A percentile compares a stretch with the other conserved stretches of the same genome.
Evolutionary conservation across 2,329 filamentous ascomycete genomes (phyloP).

Genomic region (Fusarium metavorans): DNA sequence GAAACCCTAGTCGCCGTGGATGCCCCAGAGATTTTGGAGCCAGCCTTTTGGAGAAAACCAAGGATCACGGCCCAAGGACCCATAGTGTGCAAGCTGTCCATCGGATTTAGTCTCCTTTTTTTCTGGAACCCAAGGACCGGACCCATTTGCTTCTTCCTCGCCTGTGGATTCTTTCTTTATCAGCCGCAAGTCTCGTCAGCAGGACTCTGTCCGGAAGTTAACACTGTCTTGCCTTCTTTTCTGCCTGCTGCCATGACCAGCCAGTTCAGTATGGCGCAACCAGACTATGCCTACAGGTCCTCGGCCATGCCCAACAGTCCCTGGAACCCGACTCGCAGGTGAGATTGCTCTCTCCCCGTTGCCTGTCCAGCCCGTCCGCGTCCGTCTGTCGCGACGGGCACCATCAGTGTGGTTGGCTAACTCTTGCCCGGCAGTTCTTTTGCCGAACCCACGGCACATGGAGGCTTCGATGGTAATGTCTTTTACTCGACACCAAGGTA

Average conservation of each 20-base stretch:
- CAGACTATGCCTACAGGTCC: slow-evolving; percentile 61
- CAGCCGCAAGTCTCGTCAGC: slow-evolving; percentile 45
- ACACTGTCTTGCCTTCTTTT: slow-evolving; percentile 36
- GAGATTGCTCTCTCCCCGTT: slow-evolving; percentile 47
- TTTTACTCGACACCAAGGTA: slow-evolving; percentile 55
- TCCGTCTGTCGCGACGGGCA: neutral
- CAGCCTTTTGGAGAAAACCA: slow-evolving; percentile 43
- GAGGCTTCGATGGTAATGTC: slow-evolving; percentile 50
- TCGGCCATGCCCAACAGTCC: slow-evolving; percentile 60
- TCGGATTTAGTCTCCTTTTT: slow-evolving; percentile 45
- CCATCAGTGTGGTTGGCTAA: slow-evolving; percentile 39
- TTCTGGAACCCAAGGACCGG: slow-evolving; percentile 43
- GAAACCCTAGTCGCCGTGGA: slow-evolving; percentile 47
- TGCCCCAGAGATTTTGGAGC: slow-evolving; percentile 43
- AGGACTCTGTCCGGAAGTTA: slow-evolving; percentile 29
- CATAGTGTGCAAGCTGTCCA: slow-evolving; percentile 47
- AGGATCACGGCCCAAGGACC: slow-evolving; percentile 49
- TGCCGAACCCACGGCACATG: slow-evolving; percentile 47
- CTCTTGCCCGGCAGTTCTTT: slow-evolving; percentile 46
- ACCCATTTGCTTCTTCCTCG: slow-evolving; percentile 38
- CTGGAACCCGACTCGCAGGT: slow-evolving; percentile 67
- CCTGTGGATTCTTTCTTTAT: slow-evolving; percentile 48
- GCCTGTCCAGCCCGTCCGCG: neutral
- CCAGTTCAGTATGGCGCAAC: slow-evolving; percentile 59
- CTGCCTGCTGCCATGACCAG: slow-evolving; percentile 48